Conservation (phyloP, 1,284 basidiomycete species). For the Veloporphyrellus conicus region DNA sequence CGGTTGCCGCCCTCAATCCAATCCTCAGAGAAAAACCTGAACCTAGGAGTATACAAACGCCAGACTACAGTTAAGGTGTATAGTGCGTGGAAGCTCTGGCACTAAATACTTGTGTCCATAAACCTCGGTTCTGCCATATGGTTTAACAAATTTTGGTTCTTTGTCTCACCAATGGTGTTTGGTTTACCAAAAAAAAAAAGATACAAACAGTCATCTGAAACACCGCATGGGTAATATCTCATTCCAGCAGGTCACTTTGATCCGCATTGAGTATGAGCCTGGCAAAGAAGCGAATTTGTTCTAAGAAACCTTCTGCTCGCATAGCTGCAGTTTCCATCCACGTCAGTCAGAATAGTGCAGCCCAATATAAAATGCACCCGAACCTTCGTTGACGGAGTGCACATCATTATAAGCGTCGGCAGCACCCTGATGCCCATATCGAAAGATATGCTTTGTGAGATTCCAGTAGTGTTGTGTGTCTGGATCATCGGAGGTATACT, state of each 20-base stretch:
- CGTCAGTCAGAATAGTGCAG: conserved; percentile 1
- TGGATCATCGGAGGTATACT: conserved; percentile 22
- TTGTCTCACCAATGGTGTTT: no score
- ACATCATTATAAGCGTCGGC: conserved; percentile 38
- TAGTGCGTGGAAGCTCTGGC: no score
- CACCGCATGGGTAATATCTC: no score
- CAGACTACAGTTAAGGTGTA: no score
- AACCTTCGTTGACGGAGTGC: conserved; percentile 54
- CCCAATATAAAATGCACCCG: neutral
- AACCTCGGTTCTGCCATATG: no score
- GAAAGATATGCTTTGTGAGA: conserved; percentile 47
- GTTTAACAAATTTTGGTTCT: no score
- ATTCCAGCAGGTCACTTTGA: conserved; percentile 22
- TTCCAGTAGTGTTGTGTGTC: conserved; percentile 48
- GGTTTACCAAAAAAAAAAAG: no score
- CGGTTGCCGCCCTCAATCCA: no score
- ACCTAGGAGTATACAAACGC: no score
- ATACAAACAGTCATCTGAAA: no score
- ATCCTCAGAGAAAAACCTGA: no score
- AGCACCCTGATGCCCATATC: conserved; percentile 40
- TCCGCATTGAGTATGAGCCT: conserved; percentile 37
- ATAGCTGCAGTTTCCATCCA: conserved; percentile 25
- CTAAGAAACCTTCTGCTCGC: conserved; percentile 33
- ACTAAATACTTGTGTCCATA: no score
- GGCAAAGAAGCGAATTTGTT: conserved; percentile 37